Conservation (phyloP, 1,139 yeast genomes). For the Saccharomyces hybrid region DNA sequence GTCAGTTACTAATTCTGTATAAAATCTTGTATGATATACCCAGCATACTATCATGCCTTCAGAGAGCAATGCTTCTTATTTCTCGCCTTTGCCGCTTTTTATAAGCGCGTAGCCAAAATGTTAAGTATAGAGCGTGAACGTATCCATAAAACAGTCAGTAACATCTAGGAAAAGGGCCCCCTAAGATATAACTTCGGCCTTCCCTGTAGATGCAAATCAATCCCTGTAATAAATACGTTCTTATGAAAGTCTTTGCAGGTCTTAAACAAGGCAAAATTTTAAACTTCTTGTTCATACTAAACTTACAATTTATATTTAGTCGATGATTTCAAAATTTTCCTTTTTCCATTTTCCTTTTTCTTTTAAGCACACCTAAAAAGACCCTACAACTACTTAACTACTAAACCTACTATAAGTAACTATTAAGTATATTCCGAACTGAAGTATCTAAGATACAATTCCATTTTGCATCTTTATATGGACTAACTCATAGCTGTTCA, state of each 20-base stretch:
- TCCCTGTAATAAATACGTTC: no score
- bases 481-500: constrained; percentile 50
- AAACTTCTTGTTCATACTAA: no score
- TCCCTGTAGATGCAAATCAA: no score
- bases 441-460: not conserved
- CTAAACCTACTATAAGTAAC: not conserved
- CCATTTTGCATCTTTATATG: constrained; percentile 26
- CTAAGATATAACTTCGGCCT: no score
- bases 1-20: not conserved
- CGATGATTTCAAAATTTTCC: not conserved
- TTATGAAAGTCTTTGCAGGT: no score
- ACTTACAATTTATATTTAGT: not conserved
- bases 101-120: not conserved
- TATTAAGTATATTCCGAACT: not conserved
- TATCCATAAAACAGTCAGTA: not conserved
- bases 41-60: constrained; percentile 3
- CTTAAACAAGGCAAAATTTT: no score
- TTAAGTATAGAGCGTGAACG: not conserved
- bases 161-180: not conserved
- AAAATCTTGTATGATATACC: not conserved
- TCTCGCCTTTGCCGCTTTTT: not conserved
- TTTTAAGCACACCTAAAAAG: not conserved
- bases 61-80: not conserved
- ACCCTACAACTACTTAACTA: not conserved
- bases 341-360: not conserved